These are phyloP conservation scores for Dactylonectria estremocensis DNA, from an alignment of 2,329 filamentous ascomycete species.

Conservation along the genomic window DNA sequence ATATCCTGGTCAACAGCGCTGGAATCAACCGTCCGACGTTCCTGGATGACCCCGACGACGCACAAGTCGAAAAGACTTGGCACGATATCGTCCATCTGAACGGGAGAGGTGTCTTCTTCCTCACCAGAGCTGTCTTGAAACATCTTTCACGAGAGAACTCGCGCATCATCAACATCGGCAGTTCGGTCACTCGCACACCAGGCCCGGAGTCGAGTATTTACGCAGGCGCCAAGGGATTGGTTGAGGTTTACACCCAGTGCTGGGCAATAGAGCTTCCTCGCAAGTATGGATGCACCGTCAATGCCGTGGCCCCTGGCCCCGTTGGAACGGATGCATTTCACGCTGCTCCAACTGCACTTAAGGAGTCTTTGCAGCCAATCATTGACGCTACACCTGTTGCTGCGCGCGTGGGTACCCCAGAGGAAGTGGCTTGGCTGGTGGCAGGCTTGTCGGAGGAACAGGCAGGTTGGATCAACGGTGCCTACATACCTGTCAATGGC, in stretches of 20 bases:
- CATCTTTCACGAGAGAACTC: constrained; percentile 16
- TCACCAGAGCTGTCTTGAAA: constrained; percentile 17
- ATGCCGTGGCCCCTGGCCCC: constrained; percentile 10
- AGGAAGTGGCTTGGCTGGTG: too few species aligned
- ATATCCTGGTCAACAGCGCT: constrained; percentile 22
- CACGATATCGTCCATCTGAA: constrained; percentile 20
- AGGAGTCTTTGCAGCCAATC: too few species aligned
- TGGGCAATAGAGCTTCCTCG: constrained; percentile 13
- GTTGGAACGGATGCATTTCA: too few species aligned
- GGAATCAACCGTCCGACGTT: constrained; percentile 8
- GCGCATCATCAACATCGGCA: constrained; percentile 19
- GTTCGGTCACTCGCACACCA: background rate
- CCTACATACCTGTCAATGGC: too few species aligned
- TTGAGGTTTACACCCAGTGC: constrained; percentile 15
- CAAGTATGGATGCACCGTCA: constrained; percentile 13
- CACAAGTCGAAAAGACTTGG: constrained; percentile 6
- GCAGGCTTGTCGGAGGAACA: too few species aligned
- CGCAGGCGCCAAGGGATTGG: constrained; percentile 7
- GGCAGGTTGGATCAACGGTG: too few species aligned
- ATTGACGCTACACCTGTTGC: too few species aligned
- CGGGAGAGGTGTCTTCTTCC: constrained; percentile 22
- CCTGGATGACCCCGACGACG: constrained; percentile 13
- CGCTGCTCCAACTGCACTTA: background rate
- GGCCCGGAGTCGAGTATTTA: constrained; percentile 9
- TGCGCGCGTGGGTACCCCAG: too few species aligned